A percentile compares a stretch with the other conserved stretches of the same genome.
Conservation (phyloP, 768 basidiomycete genomes). For the Boletus barrowsii region DNA sequence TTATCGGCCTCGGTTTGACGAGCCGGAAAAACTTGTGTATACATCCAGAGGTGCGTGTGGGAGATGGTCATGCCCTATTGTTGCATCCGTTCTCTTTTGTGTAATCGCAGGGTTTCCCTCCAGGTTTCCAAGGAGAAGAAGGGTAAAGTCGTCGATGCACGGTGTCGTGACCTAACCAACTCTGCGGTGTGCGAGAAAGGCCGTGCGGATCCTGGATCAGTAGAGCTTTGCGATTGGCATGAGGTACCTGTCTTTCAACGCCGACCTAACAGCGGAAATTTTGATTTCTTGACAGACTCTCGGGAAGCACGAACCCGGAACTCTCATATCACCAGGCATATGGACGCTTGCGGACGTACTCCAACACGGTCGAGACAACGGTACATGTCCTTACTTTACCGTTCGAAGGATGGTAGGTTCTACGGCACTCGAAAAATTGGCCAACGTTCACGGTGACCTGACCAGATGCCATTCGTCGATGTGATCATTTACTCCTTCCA, state of each 20-base stretch:
- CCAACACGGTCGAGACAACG: constrained; percentile 80
- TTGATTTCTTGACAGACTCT: constrained; percentile 56
- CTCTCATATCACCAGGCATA: constrained; percentile 78
- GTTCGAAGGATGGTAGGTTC: constrained; percentile 89
- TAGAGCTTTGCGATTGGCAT: constrained; percentile 91
- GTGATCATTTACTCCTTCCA: constrained; percentile 99
- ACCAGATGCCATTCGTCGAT: constrained; percentile 93
- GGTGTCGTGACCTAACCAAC: constrained; percentile 94
- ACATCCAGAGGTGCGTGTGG: constrained; percentile 76
- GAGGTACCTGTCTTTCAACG: constrained; percentile 57
- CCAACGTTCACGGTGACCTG: background rate
- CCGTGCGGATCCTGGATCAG: constrained; percentile 81
- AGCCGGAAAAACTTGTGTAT: constrained; percentile 96
- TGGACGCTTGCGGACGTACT: constrained; percentile 94
- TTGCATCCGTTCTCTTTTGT: background rate
- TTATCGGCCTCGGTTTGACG: constrained; percentile 88
- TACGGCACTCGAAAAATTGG: background rate
- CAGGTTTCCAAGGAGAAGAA: constrained; percentile 98
- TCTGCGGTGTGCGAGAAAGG: constrained; percentile 80
- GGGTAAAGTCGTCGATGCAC: constrained; percentile 93
- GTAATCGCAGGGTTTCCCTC: background rate
- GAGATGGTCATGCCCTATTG: background rate
- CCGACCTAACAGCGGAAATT: background rate
- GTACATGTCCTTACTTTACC: constrained; percentile 92
- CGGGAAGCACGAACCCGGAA: constrained; percentile 76